Base-by-base conservation (phyloP, 345 rosid genomes). In the Laguncularia racemosa region DNA sequence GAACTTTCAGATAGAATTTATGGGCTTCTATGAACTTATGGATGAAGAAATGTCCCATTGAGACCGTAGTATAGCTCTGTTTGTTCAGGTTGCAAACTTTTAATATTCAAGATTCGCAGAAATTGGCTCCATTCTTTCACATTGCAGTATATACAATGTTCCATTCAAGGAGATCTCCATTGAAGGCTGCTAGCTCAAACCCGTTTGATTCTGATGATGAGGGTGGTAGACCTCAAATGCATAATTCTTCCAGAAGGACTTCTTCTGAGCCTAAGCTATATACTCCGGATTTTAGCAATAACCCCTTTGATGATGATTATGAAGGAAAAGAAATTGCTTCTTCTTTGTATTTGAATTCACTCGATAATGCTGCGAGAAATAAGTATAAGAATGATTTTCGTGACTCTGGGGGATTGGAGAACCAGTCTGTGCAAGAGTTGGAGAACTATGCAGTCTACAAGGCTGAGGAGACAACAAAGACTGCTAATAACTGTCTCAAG, bases 181-280 rank as follows among this genome's bases (percentile, higher is more conserved):
- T 85, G 16, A 85, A 76, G 74, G 72, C 58, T 62, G 56, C 65
- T 4, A 58, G 55, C 18, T 55, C 85, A 5, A 89, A 89, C 81
- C 97, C 96, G 0, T 93, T 89, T 60, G 92, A 81, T 77, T 89
- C 95, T 44, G 96, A 87, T 44, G 86, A 89, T 50, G 90, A 83
- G 48, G 67, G 59, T 17, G 87, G 83, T 53, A 64, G 58, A 46
- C 78, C 66, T 72, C 67, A 62, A 46, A 61, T 79, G 13, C 76
- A 82, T 43, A 82, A 84, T 66, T 64, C 88, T 13, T 64, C 91
- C 0, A 78, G 74, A 53, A 78, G 77, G 60, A 69, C 68, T 61
- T 60, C 88, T 60, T 82, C 88, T 47, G 84, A 85, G 48, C 82
- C 85, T 10, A 59, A 63, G 43, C 66, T 79, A 50, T 69, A 71